Evolutionary conservation across 2,329 filamentous ascomycete genomes (phyloP), one percentile per base, ranked within the genome.

Genomic region (Diplodia mutila): DNA sequence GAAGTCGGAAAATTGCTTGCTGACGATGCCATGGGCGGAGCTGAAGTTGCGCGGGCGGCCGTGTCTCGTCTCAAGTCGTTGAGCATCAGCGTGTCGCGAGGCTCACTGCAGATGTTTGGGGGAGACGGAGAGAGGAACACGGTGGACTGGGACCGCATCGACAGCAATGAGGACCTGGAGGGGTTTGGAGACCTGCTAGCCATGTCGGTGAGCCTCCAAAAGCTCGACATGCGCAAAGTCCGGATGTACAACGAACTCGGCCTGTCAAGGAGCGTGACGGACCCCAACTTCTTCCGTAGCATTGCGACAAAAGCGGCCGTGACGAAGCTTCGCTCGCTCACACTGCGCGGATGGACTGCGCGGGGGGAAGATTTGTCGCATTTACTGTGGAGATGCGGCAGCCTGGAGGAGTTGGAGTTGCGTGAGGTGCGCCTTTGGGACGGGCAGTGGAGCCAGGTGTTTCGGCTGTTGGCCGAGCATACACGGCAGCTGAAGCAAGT

Each of bases 381-480:
- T n/a, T n/a, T 61, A 18, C 37, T 61, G 18, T 5, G 23, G 23
- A 48, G 23, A 61, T 48, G 55, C 55, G 9, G 14, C 23, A n/a
- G 18, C 12, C 4, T 61, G 55, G 39, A 48, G 8, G 39, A 48
- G 14, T 12, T 61, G 55, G 55, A 29, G 25, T n/a, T 61, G 16
- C 55, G 39, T 4, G 55, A 48, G 14, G 25, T 27, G 39, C 14
- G 7, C 3, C 23, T 61, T 2, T 18, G 39, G 11, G 55, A 61
- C 4, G 55, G 39, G 2, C 29, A 49, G 42, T 49, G 57, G 57
- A 61, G 57, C 25, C 39, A 32, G 57, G 42, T 61, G 39, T 61
- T 61, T 49, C 39, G 48, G n/a, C 9, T 18, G 16, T 14, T 61
- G 39, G 25, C 23, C 9, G 23, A 32, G 9, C 49, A 18, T 25